These are phyloP conservation scores for Phascolomyces articulosus DNA, from an alignment of 371 early-diverging fungal genomes.

Conservation along the genomic window DNA sequence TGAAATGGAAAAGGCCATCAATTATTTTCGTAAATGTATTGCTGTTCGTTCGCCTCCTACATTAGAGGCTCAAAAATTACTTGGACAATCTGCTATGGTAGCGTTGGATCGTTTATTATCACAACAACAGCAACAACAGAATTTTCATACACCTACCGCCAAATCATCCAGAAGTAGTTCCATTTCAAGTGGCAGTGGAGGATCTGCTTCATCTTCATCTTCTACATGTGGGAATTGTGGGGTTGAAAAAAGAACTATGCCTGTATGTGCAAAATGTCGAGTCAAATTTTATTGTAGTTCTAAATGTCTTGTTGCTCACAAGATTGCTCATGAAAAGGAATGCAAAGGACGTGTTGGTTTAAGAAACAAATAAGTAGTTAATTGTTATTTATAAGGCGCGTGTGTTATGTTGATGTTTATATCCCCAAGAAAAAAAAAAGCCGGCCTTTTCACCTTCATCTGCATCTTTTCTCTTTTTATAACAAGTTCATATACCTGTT, in stretches of 20 bases:
- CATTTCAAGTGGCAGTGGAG: background rate
- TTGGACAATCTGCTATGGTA: constrained; percentile 8
- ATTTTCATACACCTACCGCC: background rate
- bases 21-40: constrained; percentile 27
- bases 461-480: background rate
- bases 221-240: constrained; percentile 41
- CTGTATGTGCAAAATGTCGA: constrained; percentile 47
- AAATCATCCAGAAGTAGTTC: constrained; percentile 1
- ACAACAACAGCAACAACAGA: no score
- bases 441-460: background rate
- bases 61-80: constrained; percentile 10
- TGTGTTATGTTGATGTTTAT: background rate
- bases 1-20: constrained; percentile 22
- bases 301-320: constrained; percentile 32
- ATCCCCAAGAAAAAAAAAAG: background rate
- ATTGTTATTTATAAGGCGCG: background rate
- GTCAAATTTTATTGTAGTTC: constrained; percentile 37
- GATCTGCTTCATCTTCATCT: constrained; percentile 15
- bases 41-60: constrained; percentile 6
- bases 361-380: background rate
- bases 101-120: constrained; percentile 2
- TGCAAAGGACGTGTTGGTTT: constrained; percentile 5
- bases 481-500: no score
- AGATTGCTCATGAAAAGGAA: constrained; percentile 14
- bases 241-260: constrained; percentile 44